Conservation (phyloP, 2,329 filamentous ascomycete genomes). For the Fusarium solani-melongenae region DNA sequence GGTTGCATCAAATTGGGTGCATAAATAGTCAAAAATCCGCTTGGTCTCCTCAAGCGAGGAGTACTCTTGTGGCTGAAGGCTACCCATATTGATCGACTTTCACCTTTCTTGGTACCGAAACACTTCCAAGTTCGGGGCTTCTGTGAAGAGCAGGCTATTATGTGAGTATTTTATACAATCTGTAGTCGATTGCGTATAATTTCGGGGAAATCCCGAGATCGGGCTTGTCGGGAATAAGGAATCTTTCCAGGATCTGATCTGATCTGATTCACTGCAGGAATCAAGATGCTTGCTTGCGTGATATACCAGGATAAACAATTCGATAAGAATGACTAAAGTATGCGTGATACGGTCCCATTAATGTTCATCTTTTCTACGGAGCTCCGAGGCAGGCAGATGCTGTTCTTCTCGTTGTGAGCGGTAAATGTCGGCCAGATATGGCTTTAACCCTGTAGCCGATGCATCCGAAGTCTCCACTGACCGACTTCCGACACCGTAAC, state of each 20-base stretch:
- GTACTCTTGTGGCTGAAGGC: slow-evolving; percentile 22
- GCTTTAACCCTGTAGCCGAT: slow-evolving; percentile 3
- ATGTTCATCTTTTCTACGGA: not conserved
- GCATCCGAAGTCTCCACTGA: not conserved
- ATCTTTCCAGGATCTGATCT: not conserved
- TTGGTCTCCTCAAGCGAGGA: slow-evolving; percentile 36
- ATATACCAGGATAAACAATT: not conserved
- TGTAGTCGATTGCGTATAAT: not conserved
- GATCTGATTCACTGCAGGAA: not conserved
- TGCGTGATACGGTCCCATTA: not conserved
- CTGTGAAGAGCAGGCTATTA: slow-evolving; percentile 1
- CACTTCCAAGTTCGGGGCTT: not conserved
- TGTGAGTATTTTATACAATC: slow-evolving; percentile 23
- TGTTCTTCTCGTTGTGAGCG: not conserved
- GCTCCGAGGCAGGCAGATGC: not conserved
- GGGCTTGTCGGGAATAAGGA: slow-evolving; percentile 1
- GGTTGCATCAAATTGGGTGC: slow-evolving; percentile 40
- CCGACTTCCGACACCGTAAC: slow-evolving; percentile 24
- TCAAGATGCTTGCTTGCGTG: not conserved
- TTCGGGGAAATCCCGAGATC: not conserved
- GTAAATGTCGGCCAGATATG: not conserved
- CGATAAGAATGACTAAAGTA: not conserved
- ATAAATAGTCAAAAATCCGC: slow-evolving; percentile 35
- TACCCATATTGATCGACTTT: slow-evolving; percentile 21
- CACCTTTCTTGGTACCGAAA: not conserved